phyloP scores from a whole-genome alignment of 2,329 filamentous ascomycete genomes.

The Xylariomycetidae sp. region DNA sequence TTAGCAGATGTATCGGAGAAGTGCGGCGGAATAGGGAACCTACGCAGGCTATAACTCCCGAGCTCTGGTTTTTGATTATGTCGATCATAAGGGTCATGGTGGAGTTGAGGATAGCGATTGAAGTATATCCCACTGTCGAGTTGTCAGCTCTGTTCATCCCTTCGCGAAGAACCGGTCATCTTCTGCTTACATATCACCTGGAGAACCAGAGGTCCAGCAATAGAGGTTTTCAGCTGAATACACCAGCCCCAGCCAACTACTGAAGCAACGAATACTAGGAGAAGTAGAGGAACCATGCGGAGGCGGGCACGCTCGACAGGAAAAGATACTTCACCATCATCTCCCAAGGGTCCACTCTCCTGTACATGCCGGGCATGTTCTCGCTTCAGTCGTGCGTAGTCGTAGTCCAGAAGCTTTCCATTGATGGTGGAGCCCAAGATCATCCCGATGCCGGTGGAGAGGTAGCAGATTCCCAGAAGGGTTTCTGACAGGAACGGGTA shows the following conservation, averaged over 20 bases:
- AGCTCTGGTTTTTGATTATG: conserved; percentile 22
- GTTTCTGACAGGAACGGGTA: conserved; percentile 25
- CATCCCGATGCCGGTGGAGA: conserved; percentile 25
- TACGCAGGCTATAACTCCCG: conserved; percentile 22
- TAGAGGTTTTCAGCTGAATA: conserved; percentile 14
- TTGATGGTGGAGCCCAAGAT: conserved; percentile 21
- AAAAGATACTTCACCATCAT: not conserved
- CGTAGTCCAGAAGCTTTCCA: conserved; percentile 24
- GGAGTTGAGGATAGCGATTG: conserved; percentile 24
- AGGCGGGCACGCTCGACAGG: not conserved
- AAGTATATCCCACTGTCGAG: conserved; percentile 21
- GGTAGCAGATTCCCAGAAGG: conserved; percentile 25
- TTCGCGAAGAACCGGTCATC: too few relatives aligned
- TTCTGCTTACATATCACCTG: too few relatives aligned
- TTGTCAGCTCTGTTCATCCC: conserved; percentile 18
- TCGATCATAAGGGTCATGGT: conserved; percentile 28
- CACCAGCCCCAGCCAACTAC: conserved; percentile 24
- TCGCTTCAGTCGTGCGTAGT: conserved; percentile 19
- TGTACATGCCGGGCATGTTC: too few relatives aligned
- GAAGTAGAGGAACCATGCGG: conserved; percentile 15
- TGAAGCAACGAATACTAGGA: conserved; percentile 17
- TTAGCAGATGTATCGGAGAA: not conserved
- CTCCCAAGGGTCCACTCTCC: not conserved
- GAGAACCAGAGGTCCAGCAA: conserved; percentile 8
- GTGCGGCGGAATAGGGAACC: not conserved